Evolutionary conservation across 768 basidiomycete species (phyloP).

Genomic region (Cubamyces sp.): DNA sequence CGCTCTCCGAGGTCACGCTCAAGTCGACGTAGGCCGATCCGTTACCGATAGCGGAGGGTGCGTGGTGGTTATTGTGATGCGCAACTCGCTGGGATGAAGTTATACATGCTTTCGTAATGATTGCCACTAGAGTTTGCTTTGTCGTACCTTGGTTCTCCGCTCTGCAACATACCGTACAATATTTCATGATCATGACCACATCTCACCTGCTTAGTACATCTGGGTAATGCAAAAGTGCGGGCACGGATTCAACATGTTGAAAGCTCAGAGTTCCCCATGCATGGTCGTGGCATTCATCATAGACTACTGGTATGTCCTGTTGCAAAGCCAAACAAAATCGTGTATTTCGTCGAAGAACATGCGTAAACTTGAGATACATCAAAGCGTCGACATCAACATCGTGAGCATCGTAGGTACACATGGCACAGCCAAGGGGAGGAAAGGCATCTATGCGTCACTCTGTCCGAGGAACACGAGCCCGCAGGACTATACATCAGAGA

Average conservation of each 20-base stretch:
- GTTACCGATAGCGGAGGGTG: neutral
- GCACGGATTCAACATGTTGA: neutral
- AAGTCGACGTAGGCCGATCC: conserved; percentile 52
- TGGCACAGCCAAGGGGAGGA: neutral
- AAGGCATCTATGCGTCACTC: conserved; percentile 8
- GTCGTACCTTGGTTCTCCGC: conserved; percentile 7
- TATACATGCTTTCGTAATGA: conserved; percentile 11
- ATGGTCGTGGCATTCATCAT: too few relatives aligned
- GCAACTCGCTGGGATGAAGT: neutral
- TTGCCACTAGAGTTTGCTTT: conserved; percentile 15
- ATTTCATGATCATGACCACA: neutral
- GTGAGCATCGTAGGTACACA: conserved; percentile 12
- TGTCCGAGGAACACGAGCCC: neutral
- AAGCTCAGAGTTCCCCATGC: too few relatives aligned
- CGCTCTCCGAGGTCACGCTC: conserved; percentile 78
- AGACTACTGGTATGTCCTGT: too few relatives aligned
- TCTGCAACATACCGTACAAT: conserved; percentile 14
- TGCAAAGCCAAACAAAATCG: neutral
- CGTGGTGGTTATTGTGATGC: too few relatives aligned
- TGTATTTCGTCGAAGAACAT: conserved; percentile 2
- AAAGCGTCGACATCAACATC: conserved; percentile 3
- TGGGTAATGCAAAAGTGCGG: neutral
- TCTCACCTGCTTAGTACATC: neutral
- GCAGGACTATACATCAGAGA: conserved; percentile 7
- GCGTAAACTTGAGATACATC: conserved; percentile 6